Evolutionary conservation across 352 stramenopile species (phyloP), one percentile per base, ranked within the genome.

Genomic region (Globisporangium spinosum): DNA sequence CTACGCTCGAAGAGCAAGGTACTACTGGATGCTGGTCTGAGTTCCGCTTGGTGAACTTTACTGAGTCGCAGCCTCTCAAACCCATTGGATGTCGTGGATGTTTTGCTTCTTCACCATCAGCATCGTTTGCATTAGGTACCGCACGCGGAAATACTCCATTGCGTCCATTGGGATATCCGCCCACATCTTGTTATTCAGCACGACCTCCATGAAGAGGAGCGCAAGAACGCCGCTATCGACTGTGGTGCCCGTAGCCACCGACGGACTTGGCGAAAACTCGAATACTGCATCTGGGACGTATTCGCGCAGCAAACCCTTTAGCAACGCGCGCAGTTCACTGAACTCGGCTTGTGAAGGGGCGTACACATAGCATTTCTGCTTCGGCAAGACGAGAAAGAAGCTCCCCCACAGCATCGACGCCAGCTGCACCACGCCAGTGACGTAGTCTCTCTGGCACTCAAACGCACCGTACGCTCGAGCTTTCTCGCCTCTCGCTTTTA

Each of bases 41-140:
- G 35, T 40, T 13, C 35, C 35, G 2, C 35, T 40, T 40, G 8
- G 35, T 15, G 10, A 40, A 40, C 35, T 13, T 40, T 40, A 13
- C 35, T 40, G 35, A 40, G 1, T 13, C 35, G 32, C 25, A 65
- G 59, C 57, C 25, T 20, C 4, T 27, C 10, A 65, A 1, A 35
- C 29, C 49, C 25, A 68, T 67, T 72, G 53, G 58, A 58, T 72
- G 27, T 34, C 32, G n/a, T 59, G 61, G 9, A 59, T 17, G 17
- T 66, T 45, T 49, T 64, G 58, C 58, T 64, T 64, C n/a, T 22
- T 40, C 58, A 64, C 58, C 12, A 64, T 23, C 58, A 35, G 32
- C 1, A 38, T 38, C n/a, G 58, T 38, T 6, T 55, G 58, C 38
- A 64, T 38, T 8, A 64, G 58, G 15, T 55, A 54, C 3, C 58